Evolutionary conservation across 306 rosid genomes (phyloP).

Genomic region (Hylodesmum podocarpum): DNA sequence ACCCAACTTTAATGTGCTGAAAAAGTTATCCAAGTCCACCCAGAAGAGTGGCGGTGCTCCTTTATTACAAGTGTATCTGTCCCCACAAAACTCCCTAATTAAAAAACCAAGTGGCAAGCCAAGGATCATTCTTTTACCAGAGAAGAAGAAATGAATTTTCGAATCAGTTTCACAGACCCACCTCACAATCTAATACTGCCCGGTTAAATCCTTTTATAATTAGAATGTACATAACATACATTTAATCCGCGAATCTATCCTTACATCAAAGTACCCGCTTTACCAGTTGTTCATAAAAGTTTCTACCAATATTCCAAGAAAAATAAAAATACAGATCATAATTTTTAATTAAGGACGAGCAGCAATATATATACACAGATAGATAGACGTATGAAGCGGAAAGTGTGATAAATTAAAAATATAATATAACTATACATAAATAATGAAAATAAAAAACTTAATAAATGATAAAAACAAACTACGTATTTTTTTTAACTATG

Average conservation of each 20-base stretch:
- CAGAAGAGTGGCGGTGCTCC: slow-evolving; percentile 22
- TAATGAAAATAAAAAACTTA: no score
- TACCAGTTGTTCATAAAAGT: not conserved
- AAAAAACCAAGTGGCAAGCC: not conserved
- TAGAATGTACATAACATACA: not conserved
- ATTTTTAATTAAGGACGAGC: no score
- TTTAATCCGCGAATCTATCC: not conserved
- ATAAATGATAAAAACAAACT: no score
- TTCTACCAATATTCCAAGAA: not conserved
- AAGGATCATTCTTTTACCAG: not conserved
- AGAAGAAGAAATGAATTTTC: not conserved
- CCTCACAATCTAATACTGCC: not conserved
- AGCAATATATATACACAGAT: no score
- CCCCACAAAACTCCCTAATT: not conserved
- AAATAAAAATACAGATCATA: no score
- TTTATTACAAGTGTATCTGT: slow-evolving; percentile 14
- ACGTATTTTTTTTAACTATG: no score
- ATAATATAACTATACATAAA: no score
- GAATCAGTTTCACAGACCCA: not conserved
- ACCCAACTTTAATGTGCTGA: slow-evolving; percentile 1
- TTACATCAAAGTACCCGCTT: not conserved
- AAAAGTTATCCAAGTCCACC: slow-evolving; percentile 28
- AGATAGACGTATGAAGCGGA: no score
- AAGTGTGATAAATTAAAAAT: no score
- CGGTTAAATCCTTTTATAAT: not conserved